These are phyloP conservation scores for Colletotrichum karsti DNA, from an alignment of 2,329 filamentous ascomycete genomes.

Conservation along the genomic window DNA sequence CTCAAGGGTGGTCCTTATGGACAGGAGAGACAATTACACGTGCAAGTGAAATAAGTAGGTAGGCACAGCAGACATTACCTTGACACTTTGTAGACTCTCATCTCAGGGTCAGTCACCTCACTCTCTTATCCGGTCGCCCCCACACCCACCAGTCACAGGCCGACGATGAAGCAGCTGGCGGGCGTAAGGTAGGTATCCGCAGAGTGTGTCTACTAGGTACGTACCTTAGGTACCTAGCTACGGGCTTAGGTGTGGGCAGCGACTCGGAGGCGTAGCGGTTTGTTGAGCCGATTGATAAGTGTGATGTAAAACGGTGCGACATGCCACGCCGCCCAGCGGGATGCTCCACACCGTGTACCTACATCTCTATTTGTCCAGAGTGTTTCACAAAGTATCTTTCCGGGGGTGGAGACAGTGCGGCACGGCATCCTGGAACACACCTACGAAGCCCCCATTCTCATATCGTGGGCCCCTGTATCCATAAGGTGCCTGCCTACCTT, in stretches of 20 bases:
- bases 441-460: background rate
- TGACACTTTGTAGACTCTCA: no score
- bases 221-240: no score
- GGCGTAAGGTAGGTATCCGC: no score
- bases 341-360: background rate
- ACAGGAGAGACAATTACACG: background rate
- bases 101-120: no score
- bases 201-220: no score
- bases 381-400: background rate
- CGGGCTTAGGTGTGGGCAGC: no score
- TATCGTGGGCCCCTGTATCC: background rate
- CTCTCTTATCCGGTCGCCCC: slow-evolving; percentile 25
- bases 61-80: no score
- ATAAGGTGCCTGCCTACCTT: no score
- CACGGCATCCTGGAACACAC: no score
- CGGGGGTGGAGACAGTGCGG: background rate
- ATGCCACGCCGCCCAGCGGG: background rate
- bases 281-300: slow-evolving; percentile 24
- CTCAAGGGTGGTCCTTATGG: no score
- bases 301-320: slow-evolving; percentile 14
- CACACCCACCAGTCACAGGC: slow-evolving; percentile 21
- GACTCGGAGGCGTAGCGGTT: no score
- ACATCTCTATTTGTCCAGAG: no score
- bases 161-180: background rate
- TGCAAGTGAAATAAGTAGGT: background rate